phyloP scores from a whole-genome alignment of 78 protist genomes.

The slime mould (Dictyostelium discoideum) region dicty_2.7 NC_007088.5:1755501-1756000 shows the following conservation, averaged over 20 bases:
- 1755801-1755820: too few relatives aligned
- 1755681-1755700: neutral
- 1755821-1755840: neutral
- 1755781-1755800: neutral
- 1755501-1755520: neutral
- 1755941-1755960: constrained; percentile 3
- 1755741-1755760: neutral
- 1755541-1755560: neutral
- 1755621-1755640: neutral
- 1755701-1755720: neutral
- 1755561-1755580: neutral
- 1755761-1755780: neutral
- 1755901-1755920: neutral
- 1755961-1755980: neutral
- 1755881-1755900: constrained; percentile 6
- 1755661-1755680: neutral
- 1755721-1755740: neutral
- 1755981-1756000: neutral
- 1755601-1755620: neutral
- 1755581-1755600: neutral
- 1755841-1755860: neutral
- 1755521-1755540: neutral
- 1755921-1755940: constrained; percentile 6
- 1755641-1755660: too few relatives aligned
- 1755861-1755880: neutral